Percentiles rank a stretch among this genome's conserved stretches.
These are phyloP conservation scores for Eucalyptus polybractea DNA, from an alignment of 345 rosid genomes.

Conservation along the genomic window DNA sequence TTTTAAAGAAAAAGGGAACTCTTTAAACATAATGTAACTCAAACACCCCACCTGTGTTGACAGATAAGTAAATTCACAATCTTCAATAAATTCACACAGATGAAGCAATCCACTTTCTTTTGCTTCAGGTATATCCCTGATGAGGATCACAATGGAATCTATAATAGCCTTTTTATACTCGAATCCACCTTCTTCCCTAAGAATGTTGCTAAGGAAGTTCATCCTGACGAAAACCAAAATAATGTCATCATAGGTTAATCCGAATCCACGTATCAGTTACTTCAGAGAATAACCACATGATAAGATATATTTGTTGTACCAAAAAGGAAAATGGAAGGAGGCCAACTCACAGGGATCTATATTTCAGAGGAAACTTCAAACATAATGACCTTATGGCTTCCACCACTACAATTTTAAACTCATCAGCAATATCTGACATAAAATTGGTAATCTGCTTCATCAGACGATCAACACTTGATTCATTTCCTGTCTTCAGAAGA, in stretches of 20 bases:
- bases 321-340: not conserved
- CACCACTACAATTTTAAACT: conserved; percentile 96
- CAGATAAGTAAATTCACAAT: conserved; percentile 98
- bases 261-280: not conserved
- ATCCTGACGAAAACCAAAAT: conserved; percentile 44
- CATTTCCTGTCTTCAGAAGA: conserved; percentile 95
- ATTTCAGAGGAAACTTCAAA: conserved; percentile 91
- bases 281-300: not conserved
- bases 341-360: conserved; percentile 77
- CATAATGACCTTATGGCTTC: conserved; percentile 97
- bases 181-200: conserved; percentile 99
- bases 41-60: conserved; percentile 67
- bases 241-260: not conserved
- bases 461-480: conserved; percentile 93
- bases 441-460: conserved; percentile 98
- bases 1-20: not conserved
- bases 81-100: conserved; percentile 97
- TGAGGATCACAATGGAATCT: conserved; percentile 93
- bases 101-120: conserved; percentile 97
- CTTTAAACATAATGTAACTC: not conserved
- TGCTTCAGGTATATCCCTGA: conserved; percentile 97
- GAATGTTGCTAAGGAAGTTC: conserved; percentile 97
- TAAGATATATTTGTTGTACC: not conserved
- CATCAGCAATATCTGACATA: conserved; percentile 99
- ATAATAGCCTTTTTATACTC: conserved; percentile 97